A percentile compares a stretch with the other conserved stretches of the same genome.
Conservation (phyloP, 2,329 filamentous ascomycete species). For the Zymoseptoria brevis region DNA sequence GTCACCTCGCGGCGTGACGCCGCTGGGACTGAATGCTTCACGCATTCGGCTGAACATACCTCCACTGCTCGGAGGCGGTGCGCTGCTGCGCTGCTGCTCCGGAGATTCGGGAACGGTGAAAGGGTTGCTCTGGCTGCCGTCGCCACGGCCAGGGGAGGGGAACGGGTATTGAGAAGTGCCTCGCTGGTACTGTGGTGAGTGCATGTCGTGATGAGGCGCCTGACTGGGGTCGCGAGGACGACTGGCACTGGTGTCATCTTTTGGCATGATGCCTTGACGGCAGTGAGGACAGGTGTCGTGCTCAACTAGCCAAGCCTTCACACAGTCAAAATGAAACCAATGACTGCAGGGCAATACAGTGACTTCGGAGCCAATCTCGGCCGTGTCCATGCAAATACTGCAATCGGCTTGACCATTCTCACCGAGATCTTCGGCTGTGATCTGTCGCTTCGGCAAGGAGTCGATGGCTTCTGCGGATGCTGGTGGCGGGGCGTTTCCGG, state of each 20-base stretch:
- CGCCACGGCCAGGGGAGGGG: conserved; percentile 12
- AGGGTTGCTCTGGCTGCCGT: conserved; percentile 14
- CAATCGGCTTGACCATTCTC: conserved; percentile 67
- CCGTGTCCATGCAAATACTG: conserved; percentile 88
- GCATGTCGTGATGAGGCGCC: conserved; percentile 26
- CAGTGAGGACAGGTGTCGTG: conserved; percentile 91
- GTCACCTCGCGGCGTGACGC: background rate
- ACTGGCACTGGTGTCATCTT: conserved; percentile 17
- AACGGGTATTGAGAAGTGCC: conserved; percentile 8
- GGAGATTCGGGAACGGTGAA: conserved; percentile 16
- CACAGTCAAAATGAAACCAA: conserved; percentile 84
- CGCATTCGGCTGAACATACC: conserved; percentile 29
- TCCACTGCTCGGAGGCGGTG: conserved; percentile 2
- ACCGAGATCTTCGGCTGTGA: conserved; percentile 62
- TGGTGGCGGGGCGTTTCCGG: conserved; percentile 71
- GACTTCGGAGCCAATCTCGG: conserved; percentile 64
- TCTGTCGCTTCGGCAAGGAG: conserved; percentile 58
- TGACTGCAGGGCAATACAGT: conserved; percentile 78
- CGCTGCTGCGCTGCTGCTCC: conserved; percentile 8
- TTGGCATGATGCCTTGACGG: conserved; percentile 46
- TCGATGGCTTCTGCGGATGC: conserved; percentile 68
- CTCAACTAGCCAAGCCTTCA: conserved; percentile 74
- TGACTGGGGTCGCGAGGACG: conserved; percentile 21
- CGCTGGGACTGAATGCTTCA: conserved; percentile 19
- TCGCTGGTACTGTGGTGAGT: conserved; percentile 18